phyloP scores from a whole-genome alignment of 768 basidiomycete species.

The Trametes cubensis region DNA sequence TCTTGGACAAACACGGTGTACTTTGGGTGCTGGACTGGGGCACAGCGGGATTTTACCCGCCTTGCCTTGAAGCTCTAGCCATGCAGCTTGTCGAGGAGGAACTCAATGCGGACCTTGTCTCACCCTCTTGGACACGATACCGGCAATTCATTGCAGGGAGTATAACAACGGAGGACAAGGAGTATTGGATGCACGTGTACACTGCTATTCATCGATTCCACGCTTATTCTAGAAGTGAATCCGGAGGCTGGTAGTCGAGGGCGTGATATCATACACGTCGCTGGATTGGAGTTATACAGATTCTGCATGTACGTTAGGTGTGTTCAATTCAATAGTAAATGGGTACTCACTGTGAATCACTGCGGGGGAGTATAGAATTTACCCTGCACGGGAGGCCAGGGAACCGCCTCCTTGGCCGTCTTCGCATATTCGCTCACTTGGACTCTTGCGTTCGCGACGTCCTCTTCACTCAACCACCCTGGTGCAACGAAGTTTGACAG shows the following conservation, averaged over 20 bases:
- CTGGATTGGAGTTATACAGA: too few relatives aligned
- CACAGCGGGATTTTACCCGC: slow-evolving; percentile 18
- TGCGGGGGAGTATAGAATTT: background rate
- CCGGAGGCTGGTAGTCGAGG: too few relatives aligned
- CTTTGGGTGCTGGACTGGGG: slow-evolving; percentile 25
- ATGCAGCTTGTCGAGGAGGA: slow-evolving; percentile 6
- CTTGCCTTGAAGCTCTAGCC: slow-evolving; percentile 8
- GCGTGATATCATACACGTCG: too few relatives aligned
- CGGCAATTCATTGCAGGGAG: slow-evolving; percentile 13
- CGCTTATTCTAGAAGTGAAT: background rate
- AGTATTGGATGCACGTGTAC: slow-evolving; percentile 12
- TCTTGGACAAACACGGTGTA: slow-evolving; percentile 1
- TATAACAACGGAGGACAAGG: slow-evolving; percentile 1
- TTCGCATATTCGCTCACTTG: background rate
- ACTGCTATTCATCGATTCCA: slow-evolving; percentile 8
- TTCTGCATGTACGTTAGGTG: too few relatives aligned
- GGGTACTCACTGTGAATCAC: background rate
- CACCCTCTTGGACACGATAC: slow-evolving; percentile 6
- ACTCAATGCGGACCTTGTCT: background rate
- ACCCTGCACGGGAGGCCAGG: background rate
- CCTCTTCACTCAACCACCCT: background rate
- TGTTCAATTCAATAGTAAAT: background rate
- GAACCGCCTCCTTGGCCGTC: background rate
- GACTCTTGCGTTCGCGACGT: background rate
- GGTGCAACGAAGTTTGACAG: background rate